Conservation (phyloP, 129 eudicot species). For the Flaveria ramosissima region DNA sequence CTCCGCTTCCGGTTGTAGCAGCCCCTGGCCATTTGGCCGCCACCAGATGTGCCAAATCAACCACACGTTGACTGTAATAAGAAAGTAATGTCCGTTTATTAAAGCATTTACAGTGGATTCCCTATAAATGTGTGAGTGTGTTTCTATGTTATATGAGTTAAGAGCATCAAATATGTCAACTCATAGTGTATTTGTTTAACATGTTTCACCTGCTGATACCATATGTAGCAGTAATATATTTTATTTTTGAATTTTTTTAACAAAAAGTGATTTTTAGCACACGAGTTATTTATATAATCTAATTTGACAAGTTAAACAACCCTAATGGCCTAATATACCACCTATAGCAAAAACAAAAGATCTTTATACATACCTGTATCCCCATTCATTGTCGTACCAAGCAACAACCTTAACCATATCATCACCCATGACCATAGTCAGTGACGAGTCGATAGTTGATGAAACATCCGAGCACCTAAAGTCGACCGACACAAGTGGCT, state of each 20-base stretch:
- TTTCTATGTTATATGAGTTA: no score
- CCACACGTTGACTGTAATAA: constrained; percentile 79
- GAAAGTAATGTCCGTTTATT: no score
- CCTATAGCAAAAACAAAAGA: neutral
- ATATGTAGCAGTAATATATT: no score
- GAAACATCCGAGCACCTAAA: constrained; percentile 94
- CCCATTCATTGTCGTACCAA: constrained; percentile 99
- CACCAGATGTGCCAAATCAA: constrained; percentile 90
- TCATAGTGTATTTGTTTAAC: no score
- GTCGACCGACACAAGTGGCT: constrained; percentile 92
- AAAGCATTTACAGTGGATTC: no score
- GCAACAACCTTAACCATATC: constrained; percentile 99
- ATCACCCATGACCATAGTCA: constrained; percentile 99
- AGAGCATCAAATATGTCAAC: no score
- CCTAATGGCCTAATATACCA: neutral
- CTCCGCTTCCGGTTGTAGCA: constrained; percentile 64
- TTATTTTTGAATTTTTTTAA: no score
- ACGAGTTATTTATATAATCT: no score
- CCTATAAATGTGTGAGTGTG: no score
- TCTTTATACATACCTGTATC: constrained; percentile 62
- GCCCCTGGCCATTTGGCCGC: constrained; percentile 92
- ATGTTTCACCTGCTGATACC: no score
- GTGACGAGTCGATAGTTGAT: constrained; percentile 74
- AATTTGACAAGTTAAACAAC: no score
- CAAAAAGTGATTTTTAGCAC: no score